These are phyloP conservation scores for Dicorynia guianensis DNA, from an alignment of 306 rosid genomes.

Conservation along the genomic window DNA sequence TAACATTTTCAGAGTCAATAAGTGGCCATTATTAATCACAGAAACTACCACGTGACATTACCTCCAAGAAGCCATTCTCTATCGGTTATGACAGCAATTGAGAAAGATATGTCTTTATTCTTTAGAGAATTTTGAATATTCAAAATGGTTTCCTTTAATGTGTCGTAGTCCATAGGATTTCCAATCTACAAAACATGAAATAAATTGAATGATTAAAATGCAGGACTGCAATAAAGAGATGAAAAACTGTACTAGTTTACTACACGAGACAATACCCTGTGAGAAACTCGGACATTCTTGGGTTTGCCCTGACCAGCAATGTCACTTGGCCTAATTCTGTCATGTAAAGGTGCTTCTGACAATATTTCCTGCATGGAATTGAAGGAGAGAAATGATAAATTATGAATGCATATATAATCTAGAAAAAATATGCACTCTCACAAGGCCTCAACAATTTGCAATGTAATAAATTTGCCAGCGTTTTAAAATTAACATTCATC, in stretches of 20 bases:
- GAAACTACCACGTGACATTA: conserved; percentile 38
- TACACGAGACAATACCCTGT: conserved; percentile 61
- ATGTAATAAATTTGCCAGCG: conserved; percentile 7
- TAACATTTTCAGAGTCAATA: conserved; percentile 46
- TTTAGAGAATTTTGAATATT: conserved; percentile 66
- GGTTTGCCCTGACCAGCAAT: conserved; percentile 55
- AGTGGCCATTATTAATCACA: conserved; percentile 39
- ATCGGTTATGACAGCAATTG: conserved; percentile 81
- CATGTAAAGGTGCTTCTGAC: conserved; percentile 74
- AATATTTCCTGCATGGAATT: conserved; percentile 73
- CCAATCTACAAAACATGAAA: conserved; percentile 65
- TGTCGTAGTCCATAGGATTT: conserved; percentile 87
- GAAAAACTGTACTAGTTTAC: conserved; percentile 25
- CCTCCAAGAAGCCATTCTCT: conserved; percentile 95
- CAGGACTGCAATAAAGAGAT: conserved; percentile 36
- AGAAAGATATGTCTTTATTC: conserved; percentile 63
- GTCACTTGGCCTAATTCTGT: conserved; percentile 61
- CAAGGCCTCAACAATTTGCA: conserved; percentile 24
- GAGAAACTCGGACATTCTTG: conserved; percentile 80
- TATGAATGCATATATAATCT: conserved; percentile 36
- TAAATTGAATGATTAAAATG: conserved; percentile 30
- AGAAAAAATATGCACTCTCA: conserved; percentile 5
- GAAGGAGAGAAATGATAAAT: conserved; percentile 37
- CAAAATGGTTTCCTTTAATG: conserved; percentile 72
- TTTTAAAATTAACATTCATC: conserved; percentile 24